Base-by-base conservation (phyloP, 306 rosid genomes). In the Begonia peltatifolia region DNA sequence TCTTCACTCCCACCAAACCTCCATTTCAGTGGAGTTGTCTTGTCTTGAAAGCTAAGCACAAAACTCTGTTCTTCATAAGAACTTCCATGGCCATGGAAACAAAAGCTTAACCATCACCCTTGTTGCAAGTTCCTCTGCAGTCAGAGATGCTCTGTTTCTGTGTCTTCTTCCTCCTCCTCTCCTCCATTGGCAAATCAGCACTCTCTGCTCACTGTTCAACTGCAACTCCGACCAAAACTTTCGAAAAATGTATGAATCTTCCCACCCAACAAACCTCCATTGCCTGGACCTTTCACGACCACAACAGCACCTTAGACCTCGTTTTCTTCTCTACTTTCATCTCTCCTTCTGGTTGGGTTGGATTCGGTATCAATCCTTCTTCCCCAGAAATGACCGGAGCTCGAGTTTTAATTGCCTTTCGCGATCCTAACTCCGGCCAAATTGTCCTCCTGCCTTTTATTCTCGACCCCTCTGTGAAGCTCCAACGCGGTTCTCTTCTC, bases 261-360 rank as follows among this genome's bases (percentile, higher is more conserved):
- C 93, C 96, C 10, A 81, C 88, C 36, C 99, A 92, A 62, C 81
- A 83, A 50, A 94, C 94, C 74, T 86, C 99, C 62, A 73, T 92
- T 50, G 99, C 99, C 6, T 92, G 99, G 99, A 92, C 96, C 60
- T 86, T 79, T 64, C 84, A 92, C 64, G 58, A 74, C 52, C 76
- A 69, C 65, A 92, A 83, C 42, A 52, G 79, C 16, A 86, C 96
- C 42, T 46, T 92, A 25, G 96, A 86, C 58, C 75, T 92, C 9
- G 86, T 69, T 43, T 92, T 92, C 79, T 86, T 75, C 42, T 95
- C 94, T 30, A 72, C 65, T 50, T 92, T 92, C 88, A 92, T 92
- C 15, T 92, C 99, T 1, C 99, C 99, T 36, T 86, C 99, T 0
- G 99, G 96, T 5, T 92, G 96, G 99, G 96, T 92, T 12, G 99